phyloP scores from a whole-genome alignment of 345 rosid species.

The Populus nigra region DNA sequence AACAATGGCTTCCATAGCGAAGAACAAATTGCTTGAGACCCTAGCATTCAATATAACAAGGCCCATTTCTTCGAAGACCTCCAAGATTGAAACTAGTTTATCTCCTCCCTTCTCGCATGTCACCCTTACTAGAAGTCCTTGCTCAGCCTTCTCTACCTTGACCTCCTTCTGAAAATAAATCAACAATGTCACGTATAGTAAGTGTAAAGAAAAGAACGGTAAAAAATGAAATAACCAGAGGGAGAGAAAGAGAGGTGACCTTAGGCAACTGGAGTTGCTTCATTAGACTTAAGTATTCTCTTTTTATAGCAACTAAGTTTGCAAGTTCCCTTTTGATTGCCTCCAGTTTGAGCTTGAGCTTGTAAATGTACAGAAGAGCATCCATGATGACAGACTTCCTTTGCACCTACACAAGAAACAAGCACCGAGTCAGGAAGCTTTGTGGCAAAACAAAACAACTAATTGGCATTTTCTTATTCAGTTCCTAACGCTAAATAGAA shows the following conservation, averaged over 20 bases:
- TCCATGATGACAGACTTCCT: constrained; percentile 39
- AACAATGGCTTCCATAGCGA: constrained; percentile 70
- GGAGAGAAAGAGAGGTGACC: constrained; percentile 33
- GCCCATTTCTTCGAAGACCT: constrained; percentile 68
- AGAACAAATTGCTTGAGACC: constrained; percentile 44
- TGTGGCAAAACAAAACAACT: neutral
- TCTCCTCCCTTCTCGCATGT: constrained; percentile 43
- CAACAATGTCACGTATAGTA: neutral
- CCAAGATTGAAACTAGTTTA: constrained; percentile 52
- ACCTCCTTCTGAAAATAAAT: constrained; percentile 39
- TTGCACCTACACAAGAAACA: constrained; percentile 38
- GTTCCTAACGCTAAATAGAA: neutral
- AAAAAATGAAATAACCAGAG: neutral
- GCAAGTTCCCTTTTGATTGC: constrained; percentile 44
- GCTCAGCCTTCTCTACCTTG: constrained; percentile 59
- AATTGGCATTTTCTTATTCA: neutral
- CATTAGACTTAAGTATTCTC: constrained; percentile 31
- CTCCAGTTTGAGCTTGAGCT: constrained; percentile 59
- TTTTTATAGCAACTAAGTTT: constrained; percentile 41
- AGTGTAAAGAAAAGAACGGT: neutral
- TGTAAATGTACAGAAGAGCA: constrained; percentile 45
- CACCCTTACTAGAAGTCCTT: constrained; percentile 44
- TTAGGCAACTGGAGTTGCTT: constrained; percentile 38
- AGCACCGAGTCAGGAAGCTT: neutral
- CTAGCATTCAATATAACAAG: constrained; percentile 56